Base-by-base conservation (phyloP, 306 rosid genomes). In the Lathyrus sativus region DNA sequence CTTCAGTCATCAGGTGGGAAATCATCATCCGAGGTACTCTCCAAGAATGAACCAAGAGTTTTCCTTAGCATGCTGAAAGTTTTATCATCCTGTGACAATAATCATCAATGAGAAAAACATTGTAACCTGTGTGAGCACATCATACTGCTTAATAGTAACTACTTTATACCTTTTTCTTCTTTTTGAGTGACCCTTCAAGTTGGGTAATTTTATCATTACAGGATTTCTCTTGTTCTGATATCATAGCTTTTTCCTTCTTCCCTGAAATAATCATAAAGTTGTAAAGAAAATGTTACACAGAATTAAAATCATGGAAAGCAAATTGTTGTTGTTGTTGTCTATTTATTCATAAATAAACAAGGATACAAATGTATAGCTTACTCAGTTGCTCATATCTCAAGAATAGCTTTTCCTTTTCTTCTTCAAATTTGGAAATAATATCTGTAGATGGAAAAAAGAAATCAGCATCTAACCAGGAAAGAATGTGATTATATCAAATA, bases 1-100 rank as follows among this genome's bases (percentile, higher is more conserved):
- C 76, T 74, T 84, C 86, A 85, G 70, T 93, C 99, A 58, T 93
- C 97, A 44, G 90, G 85, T 45, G 84, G 89, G 85, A 86, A 85
- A 46, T 88, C 97, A 60, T 90, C 99, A 46, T 93, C 96, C 1
- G 96, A 93, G 35, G 81, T 81, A 76, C 81, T 71, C 15, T 85
- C 96, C 66, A 90, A 81, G 83, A 93, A 85, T 11, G 97, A 81
- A 38, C 97, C 98, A 7, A 93, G 88, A 43, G 92, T 88, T 79
- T 93, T 93, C 80, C 90, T 87, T 78, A 93, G 67, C 74, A 86
- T 71, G 79, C 89, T 93, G 88, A 88, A 93, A 76, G 97, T 88
- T 73, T 78, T 93, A 68, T 88, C 91, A 26, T 88, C 97, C 97
- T 93, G 85, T 59, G 57, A 26, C 73, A 49, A 62, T 41, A 53